A percentile compares a stretch with the other conserved stretches of the same genome.
Conservation (phyloP, 73 alveolate genomes). For the Tetrahymena borealis region DNA sequence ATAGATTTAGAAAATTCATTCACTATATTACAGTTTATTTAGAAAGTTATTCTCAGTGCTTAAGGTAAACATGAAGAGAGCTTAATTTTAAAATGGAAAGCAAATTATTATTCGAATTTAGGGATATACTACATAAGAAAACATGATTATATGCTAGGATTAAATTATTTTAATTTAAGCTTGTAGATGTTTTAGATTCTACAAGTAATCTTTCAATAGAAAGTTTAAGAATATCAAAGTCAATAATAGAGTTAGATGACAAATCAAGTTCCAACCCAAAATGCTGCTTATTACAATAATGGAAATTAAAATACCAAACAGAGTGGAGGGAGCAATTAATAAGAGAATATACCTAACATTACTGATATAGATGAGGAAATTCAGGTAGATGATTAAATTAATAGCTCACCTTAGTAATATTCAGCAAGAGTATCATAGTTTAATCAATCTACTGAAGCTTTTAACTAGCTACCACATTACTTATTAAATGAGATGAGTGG, state of each 20-base stretch:
- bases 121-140: neutral
- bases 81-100: neutral
- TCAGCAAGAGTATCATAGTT: neutral
- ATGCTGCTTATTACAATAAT: no score
- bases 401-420: neutral
- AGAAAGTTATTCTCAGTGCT: neutral
- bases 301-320: no score
- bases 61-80: neutral
- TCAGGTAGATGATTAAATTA: neutral
- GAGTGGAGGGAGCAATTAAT: no score
- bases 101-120: neutral
- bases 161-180: neutral
- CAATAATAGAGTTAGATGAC: no score
- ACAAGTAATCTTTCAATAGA: neutral
- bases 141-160: neutral
- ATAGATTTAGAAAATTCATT: neutral
- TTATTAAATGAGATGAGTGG: neutral
- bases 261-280: no score
- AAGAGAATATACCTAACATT: no score
- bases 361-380: neutral
- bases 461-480: neutral
- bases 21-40: neutral
- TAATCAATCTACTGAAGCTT: neutral
- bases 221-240: neutral
- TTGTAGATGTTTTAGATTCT: neutral